These are phyloP conservation scores for Strobilomyces dryophilus DNA, from an alignment of 768 basidiomycete species.

Conservation along the genomic window DNA sequence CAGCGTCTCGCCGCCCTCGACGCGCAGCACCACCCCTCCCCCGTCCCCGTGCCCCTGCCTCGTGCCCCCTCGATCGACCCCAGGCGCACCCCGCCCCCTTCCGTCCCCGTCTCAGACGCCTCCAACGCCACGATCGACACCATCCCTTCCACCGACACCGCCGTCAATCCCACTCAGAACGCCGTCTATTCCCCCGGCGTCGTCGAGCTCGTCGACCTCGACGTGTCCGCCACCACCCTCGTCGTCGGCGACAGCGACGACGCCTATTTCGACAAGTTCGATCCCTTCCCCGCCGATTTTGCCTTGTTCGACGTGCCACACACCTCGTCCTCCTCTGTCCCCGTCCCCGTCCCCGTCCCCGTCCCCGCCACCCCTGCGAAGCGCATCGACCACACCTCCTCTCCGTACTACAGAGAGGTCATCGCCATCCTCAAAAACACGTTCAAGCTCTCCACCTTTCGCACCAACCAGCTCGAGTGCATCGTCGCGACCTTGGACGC, in stretches of 20 bases:
- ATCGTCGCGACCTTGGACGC: conserved; percentile 77
- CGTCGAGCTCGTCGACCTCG: conserved; percentile 24
- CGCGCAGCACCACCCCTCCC: background rate
- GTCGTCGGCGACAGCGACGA: conserved; percentile 40
- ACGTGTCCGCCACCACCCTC: conserved; percentile 16
- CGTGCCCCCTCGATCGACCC: background rate
- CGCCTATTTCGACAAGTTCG: conserved; percentile 43
- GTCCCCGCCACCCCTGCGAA: background rate
- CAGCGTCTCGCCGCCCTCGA: conserved; percentile 27
- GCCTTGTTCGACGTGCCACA: conserved; percentile 13
- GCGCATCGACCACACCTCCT: conserved; percentile 31
- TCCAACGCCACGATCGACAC: conserved; percentile 15
- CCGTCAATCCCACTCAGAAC: conserved; percentile 3
- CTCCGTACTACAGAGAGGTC: conserved; percentile 29
- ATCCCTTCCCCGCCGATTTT: conserved; percentile 26
- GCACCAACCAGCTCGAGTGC: conserved; percentile 82
- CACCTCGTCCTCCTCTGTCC: conserved; percentile 6
- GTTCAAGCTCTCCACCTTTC: conserved; percentile 68
- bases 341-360: background rate
- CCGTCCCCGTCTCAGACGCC: conserved; percentile 14
- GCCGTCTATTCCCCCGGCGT: conserved; percentile 7
- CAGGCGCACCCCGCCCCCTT: conserved; percentile 13
- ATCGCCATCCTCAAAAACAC: conserved; percentile 30
- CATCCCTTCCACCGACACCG: background rate
- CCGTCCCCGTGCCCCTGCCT: background rate